Base-by-base conservation (phyloP, 2,329 filamentous ascomycete genomes). In the Neofusicoccum sp. region DNA sequence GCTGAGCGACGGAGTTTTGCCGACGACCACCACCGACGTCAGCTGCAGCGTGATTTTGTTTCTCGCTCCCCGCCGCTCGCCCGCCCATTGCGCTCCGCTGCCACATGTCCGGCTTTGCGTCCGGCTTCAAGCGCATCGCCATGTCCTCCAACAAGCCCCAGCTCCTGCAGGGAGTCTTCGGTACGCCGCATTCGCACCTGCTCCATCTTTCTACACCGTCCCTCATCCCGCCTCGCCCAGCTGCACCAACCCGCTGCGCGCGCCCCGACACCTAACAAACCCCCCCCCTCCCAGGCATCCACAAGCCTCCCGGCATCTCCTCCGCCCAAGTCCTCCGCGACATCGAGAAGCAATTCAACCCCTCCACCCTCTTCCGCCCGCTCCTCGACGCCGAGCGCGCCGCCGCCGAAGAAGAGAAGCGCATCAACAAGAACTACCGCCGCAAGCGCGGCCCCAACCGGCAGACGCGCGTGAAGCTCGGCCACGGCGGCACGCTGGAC, bases 401-500 rank as follows among this genome's bases (percentile, higher is more conserved):
- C 1, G 80, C 79, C 49, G 84, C 85, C 61, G 74, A 80, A 14
- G 76, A 79, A 65, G 87, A 90, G 72, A 64, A 77, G 76, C 48
- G 26, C 4, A 9, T 28, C 12, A 48, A 58, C 31, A 3, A 26
- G 14, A 80, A 82, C 64, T 84, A 85, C 73, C 82, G 82, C 67
- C 79, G 83, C 1, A 73, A 88, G 4, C 85, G 90, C 64, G 59
- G 59, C 38, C 59, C 59, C 41, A 57, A 61, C 59, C 59, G 59
- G 31, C n/a, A 20, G 5, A 30, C 16, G 9, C 49, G 43, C 40
- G 88, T 98, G 67, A 99, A 98, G 80, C 90, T 98, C 70, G 95
- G 95, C 34, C 95, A 99, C 77, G 95, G 95, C 63, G 95, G 95
- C 44, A 99, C 95, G 1, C 84, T 99, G 16, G 95, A 99, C 71